phyloP scores from a whole-genome alignment of 257 asterid species.

The Phtheirospermum japonicum region DNA sequence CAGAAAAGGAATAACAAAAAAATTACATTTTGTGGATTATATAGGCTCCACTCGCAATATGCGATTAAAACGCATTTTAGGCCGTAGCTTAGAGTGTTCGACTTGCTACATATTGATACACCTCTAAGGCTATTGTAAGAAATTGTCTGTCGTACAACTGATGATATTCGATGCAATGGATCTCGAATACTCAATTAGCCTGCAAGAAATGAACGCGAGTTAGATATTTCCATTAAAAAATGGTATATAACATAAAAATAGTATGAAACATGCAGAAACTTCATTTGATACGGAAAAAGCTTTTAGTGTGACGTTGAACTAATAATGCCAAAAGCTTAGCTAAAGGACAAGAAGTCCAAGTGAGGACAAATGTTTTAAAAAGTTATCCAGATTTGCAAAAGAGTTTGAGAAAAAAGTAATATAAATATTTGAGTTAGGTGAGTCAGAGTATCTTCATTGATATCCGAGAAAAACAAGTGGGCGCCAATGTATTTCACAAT shows the following conservation, averaged over 20 bases:
- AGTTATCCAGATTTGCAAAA: conserved; percentile 13
- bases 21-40: not conserved
- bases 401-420: conserved; percentile 25
- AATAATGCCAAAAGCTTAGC: conserved; percentile 18
- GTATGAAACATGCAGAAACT: not conserved
- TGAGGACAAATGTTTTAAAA: conserved; percentile 23
- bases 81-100: too few species aligned
- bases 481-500: too few species aligned
- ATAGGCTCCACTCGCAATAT: not conserved
- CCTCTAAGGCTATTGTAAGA: not conserved
- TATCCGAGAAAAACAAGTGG: conserved; percentile 29
- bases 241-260: not conserved
- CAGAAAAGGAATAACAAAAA: conserved; percentile 1
- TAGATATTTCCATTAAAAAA: not conserved
- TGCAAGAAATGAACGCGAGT: conserved; percentile 10
- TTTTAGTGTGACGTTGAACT: not conserved
- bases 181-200: conserved; percentile 6
- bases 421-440: conserved; percentile 35
- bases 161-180: not conserved
- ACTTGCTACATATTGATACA: not conserved
- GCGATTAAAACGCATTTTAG: not conserved
- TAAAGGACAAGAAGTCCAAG: conserved; percentile 21
- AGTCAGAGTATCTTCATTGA: conserved; percentile 30
- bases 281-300: not conserved
- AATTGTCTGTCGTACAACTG: too few species aligned